A percentile compares a stretch with the other conserved stretches of the same genome.
Conservation (phyloP, 768 basidiomycete genomes). For the Russula griseocarnosa region DNA sequence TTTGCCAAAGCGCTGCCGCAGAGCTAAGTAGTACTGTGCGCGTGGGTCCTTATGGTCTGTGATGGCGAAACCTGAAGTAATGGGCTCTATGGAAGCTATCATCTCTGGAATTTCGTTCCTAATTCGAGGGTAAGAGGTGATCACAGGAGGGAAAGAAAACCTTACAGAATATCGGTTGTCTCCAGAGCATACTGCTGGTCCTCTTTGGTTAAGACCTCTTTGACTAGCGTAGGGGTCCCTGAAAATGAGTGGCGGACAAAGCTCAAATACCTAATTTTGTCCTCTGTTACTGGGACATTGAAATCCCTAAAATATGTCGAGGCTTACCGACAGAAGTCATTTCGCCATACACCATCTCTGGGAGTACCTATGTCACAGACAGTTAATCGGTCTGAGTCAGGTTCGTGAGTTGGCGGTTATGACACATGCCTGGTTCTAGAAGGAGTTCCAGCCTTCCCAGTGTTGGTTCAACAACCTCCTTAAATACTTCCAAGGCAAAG, state of each 20-base stretch:
- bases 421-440: constrained; percentile 46
- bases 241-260: constrained; percentile 71
- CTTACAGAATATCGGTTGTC: constrained; percentile 69
- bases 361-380: constrained; percentile 36
- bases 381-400: constrained; percentile 6
- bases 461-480: constrained; percentile 60
- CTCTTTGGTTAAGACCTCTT: constrained; percentile 50
- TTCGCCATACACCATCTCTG: constrained; percentile 67
- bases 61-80: constrained; percentile 65
- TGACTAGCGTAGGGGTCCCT: constrained; percentile 64
- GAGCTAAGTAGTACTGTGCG: constrained; percentile 45
- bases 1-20: constrained; percentile 60
- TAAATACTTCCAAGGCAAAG: constrained; percentile 68
- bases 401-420: constrained; percentile 19
- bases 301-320: background rate
- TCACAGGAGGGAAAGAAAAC: constrained; percentile 3
- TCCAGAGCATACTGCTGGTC: constrained; percentile 42
- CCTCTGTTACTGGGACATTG: constrained; percentile 5
- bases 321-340: constrained; percentile 76
- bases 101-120: constrained; percentile 77
- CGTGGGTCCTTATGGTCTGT: constrained; percentile 56
- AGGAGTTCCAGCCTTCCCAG: constrained; percentile 53
- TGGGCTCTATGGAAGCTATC: constrained; percentile 58
- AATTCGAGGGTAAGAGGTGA: constrained; percentile 10
- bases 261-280: constrained; percentile 51